Base-by-base conservation (phyloP, 2,329 filamentous ascomycete genomes). In the Aspergillus floridensis region DNA sequence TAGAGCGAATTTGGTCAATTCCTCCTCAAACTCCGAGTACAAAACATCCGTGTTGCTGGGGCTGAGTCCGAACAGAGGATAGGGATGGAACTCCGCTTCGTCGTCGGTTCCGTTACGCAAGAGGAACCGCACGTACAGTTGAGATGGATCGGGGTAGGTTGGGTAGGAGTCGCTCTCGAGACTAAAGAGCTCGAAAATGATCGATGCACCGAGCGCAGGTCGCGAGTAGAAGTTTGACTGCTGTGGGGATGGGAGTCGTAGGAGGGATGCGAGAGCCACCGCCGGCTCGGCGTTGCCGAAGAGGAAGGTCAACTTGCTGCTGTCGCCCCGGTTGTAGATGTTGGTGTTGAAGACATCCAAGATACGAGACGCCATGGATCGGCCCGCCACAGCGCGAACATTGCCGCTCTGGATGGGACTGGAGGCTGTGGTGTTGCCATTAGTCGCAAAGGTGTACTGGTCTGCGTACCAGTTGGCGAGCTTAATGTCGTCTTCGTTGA, bases 121-220 rank as follows among this genome's bases (percentile, higher is more conserved):
- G 58, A 80, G 74, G 68, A 87, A 85, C 21, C 82, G 79, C 31
- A 87, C 80, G 70, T 74, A 83, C 46, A 87, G 76, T 22, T 85
- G 76, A 31, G 69, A 69, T 3, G 74, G 68, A 0, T 67, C 66
- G 0, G 80, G 80, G 57, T 80, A 82, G 41, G 67, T 63, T 0
- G 67, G 66, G 22, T 68, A 65, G 26, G 63, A 59, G 49, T 74
- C 71, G 38, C 65, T 66, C 12, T 73, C 71, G 49, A 75, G 69
- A 58, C 78, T 80, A 69, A 79, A 84, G 11, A 86, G 74, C 65
- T 86, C 83, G 56, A 85, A 81, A 6, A 81, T 73, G 52, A 82
- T 74, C 3, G 79, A 80, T 6, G 80, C 78, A 4, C 79, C 83
- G 35, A 72, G 79, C 14, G 75, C 72, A 0, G 82, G 82, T 3